phyloP scores from a whole-genome alignment of 768 basidiomycete species.

The Pleurotus tuoliensis region DNA sequence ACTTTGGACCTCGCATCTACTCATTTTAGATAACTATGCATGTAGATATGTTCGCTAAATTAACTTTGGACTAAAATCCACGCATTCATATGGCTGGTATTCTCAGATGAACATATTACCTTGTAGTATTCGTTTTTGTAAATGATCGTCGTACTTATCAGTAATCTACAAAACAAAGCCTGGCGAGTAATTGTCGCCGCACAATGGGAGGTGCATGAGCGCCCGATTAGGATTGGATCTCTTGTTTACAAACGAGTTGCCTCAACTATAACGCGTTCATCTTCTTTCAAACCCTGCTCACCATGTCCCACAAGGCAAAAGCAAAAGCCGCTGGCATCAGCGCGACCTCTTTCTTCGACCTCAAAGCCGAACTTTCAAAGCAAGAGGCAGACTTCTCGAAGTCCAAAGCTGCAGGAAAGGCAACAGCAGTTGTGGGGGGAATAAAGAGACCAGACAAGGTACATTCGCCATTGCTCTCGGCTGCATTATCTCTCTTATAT shows the following conservation, averaged over 20 bases:
- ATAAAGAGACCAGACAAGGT: constrained; percentile 73
- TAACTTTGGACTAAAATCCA: neutral
- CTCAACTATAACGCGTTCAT: too few relatives aligned
- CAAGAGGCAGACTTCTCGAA: constrained; percentile 55
- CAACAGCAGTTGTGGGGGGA: constrained; percentile 52
- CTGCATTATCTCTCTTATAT: neutral
- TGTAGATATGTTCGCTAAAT: constrained; percentile 12
- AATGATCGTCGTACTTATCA: too few relatives aligned
- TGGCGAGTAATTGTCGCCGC: too few relatives aligned
- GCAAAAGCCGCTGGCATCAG: constrained; percentile 68
- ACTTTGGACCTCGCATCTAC: too few relatives aligned
- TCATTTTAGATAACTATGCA: too few relatives aligned
- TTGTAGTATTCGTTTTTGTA: neutral
- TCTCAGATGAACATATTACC: neutral
- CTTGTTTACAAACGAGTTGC: too few relatives aligned
- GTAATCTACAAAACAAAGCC: too few relatives aligned
- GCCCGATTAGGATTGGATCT: too few relatives aligned
- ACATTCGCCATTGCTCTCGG: constrained; percentile 7
- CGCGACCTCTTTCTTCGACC: constrained; percentile 75
- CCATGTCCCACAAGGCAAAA: constrained; percentile 51
- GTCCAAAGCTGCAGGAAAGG: constrained; percentile 56
- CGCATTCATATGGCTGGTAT: neutral
- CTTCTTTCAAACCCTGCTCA: neutral
- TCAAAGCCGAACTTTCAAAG: constrained; percentile 69
- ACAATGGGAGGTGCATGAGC: too few relatives aligned